Conservation (phyloP, 2,329 filamentous ascomycete genomes). For the Colletotrichum gloeosporioides region DNA sequence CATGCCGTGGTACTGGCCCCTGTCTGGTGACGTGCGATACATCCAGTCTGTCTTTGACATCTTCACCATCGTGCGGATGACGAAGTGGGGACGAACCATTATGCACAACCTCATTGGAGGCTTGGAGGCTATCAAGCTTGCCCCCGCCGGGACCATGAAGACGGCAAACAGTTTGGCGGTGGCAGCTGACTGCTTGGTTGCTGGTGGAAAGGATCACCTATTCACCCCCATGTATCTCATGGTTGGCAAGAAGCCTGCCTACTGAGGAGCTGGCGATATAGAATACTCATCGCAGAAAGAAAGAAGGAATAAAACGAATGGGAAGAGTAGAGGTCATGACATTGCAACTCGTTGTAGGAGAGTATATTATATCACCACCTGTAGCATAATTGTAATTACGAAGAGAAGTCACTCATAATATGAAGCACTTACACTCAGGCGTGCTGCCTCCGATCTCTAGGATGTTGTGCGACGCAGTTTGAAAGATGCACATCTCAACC, state of each 20-base stretch:
- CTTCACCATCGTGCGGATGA: conserved; percentile 88
- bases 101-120: conserved; percentile 79
- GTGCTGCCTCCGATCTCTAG: neutral
- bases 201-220: conserved; percentile 85
- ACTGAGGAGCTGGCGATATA: neutral
- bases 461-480: neutral
- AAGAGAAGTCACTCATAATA: neutral
- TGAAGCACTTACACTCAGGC: neutral
- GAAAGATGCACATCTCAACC: neutral
- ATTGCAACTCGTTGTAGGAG: neutral
- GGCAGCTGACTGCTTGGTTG: conserved; percentile 85
- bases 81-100: conserved; percentile 76
- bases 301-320: neutral
- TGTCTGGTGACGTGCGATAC: conserved; percentile 85
- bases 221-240: conserved; percentile 99
- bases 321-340: neutral
- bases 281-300: neutral
- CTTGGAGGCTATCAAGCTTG: conserved; percentile 76
- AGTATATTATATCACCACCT: neutral
- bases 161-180: conserved; percentile 88
- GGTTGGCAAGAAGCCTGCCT: conserved; percentile 82
- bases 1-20: conserved; percentile 92
- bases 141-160: conserved; percentile 87
- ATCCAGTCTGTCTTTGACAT: conserved; percentile 81
- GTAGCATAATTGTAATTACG: conserved; percentile 20